Evolutionary conservation across 345 rosid species (phyloP).

Genomic region (Syzygium grande): DNA sequence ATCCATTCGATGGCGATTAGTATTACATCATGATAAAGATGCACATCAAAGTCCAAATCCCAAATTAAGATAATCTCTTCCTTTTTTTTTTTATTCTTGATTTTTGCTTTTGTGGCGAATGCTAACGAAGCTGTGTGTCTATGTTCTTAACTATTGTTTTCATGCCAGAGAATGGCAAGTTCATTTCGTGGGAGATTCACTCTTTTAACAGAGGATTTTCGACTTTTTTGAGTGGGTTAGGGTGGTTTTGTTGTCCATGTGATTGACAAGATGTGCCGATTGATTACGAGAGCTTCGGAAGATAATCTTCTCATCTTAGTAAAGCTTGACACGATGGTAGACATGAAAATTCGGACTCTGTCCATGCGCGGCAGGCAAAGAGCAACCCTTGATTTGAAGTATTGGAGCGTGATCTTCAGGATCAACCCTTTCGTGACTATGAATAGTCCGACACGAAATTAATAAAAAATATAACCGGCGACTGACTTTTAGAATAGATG

Average conservation of each 20-base stretch:
- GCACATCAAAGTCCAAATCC: not conserved
- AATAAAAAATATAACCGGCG: not conserved
- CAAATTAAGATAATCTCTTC: not conserved
- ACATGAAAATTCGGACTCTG: not conserved
- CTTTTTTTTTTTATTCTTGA: not conserved
- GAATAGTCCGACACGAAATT: not conserved
- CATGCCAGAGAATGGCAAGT: not conserved
- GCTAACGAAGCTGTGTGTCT: not conserved
- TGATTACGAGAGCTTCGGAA: not conserved
- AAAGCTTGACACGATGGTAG: not conserved
- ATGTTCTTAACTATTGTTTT: not conserved
- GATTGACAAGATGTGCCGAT: not conserved
- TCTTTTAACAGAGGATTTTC: not conserved
- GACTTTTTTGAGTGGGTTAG: not conserved
- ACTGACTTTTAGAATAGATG: rapidly evolving
- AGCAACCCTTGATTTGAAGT: not conserved
- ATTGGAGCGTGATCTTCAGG: not conserved
- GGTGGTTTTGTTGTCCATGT: not conserved
- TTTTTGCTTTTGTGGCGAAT: not conserved
- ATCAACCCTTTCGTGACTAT: not conserved
- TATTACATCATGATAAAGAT: not conserved
- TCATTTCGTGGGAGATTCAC: not conserved
- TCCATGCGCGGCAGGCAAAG: not conserved
- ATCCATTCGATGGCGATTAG: not conserved
- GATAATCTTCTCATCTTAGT: not conserved